Conservation (phyloP, 1,284 basidiomycete genomes). For the Sutorius eximius region DNA sequence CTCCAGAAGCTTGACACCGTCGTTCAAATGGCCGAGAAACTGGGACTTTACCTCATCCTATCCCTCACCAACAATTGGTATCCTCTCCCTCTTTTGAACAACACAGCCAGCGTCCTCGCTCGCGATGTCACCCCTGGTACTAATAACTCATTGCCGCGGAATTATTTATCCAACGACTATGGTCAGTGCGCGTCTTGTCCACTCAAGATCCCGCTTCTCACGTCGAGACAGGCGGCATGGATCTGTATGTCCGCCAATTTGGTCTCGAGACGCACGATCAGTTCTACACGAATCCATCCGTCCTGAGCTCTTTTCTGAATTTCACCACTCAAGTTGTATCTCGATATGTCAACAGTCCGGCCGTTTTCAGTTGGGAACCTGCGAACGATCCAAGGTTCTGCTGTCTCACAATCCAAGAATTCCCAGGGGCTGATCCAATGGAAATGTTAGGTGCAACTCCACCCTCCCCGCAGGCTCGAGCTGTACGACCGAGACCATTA, state of each 20-base stretch:
- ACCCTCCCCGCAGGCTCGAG: slow-evolving; percentile 41
- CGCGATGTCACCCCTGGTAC: slow-evolving; percentile 39
- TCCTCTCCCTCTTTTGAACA: slow-evolving; percentile 33
- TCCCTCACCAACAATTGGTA: slow-evolving; percentile 76
- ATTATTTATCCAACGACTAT: slow-evolving; percentile 59
- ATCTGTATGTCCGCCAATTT: slow-evolving; percentile 59
- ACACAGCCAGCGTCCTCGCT: slow-evolving; percentile 15
- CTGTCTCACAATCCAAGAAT: neutral
- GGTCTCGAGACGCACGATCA: slow-evolving; percentile 50
- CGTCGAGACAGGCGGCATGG: slow-evolving; percentile 54
- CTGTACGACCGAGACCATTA: slow-evolving; percentile 54
- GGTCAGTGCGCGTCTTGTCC: slow-evolving; percentile 38
- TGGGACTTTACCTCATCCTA: slow-evolving; percentile 58
- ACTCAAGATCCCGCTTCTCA: slow-evolving; percentile 6
- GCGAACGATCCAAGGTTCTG: slow-evolving; percentile 61
- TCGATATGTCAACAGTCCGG: slow-evolving; percentile 52
- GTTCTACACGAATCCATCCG: slow-evolving; percentile 53
- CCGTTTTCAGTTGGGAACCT: slow-evolving; percentile 61
- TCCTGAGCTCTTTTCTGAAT: slow-evolving; percentile 54
- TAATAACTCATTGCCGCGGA: slow-evolving; percentile 47
- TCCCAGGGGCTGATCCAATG: slow-evolving; percentile 8
- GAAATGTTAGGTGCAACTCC: slow-evolving; percentile 51
- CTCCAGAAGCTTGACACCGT: slow-evolving; percentile 68
- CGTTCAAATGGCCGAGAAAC: slow-evolving; percentile 55
- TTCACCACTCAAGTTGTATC: slow-evolving; percentile 54